These are phyloP conservation scores for Verticillium albo-atrum DNA, from an alignment of 2,329 filamentous ascomycete genomes.

Conservation along the genomic window DNA sequence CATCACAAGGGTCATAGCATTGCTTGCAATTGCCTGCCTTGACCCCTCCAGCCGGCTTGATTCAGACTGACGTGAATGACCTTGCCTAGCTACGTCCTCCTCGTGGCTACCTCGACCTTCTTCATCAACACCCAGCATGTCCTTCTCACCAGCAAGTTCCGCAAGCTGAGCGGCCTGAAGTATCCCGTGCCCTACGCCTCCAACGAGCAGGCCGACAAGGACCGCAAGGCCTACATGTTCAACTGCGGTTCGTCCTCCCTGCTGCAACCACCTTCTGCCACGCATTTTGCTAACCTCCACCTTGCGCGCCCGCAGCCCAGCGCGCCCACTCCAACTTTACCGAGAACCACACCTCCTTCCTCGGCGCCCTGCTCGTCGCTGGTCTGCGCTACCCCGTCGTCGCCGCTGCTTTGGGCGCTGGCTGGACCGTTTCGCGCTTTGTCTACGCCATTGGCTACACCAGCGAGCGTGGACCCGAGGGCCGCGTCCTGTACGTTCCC, in stretches of 20 bases:
- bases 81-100: constrained; percentile 55
- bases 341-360: constrained; percentile 53
- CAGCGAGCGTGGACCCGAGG: constrained; percentile 35
- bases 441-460: constrained; percentile 54
- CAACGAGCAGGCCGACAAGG: constrained; percentile 48
- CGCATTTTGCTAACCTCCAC: not conserved
- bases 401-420: constrained; percentile 42
- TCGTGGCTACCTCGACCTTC: constrained; percentile 51
- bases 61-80: not conserved
- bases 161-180: constrained; percentile 46
- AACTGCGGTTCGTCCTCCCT: constrained; percentile 51
- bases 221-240: constrained; percentile 51
- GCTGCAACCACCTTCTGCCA: not conserved
- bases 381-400: constrained; percentile 50
- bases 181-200: constrained; percentile 57
- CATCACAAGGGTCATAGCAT: not conserved
- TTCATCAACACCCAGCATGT: constrained; percentile 53
- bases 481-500: constrained; percentile 32
- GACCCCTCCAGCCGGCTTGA: not conserved
- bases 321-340: constrained; percentile 60
- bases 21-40: not conserved
- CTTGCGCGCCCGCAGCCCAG: constrained; percentile 36
- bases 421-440: constrained; percentile 48
- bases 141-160: constrained; percentile 39
- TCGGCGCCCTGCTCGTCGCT: constrained; percentile 49